Evolutionary conservation across 441 rosid species (phyloP).

Genomic region (Adansonia rubrostipa): DNA sequence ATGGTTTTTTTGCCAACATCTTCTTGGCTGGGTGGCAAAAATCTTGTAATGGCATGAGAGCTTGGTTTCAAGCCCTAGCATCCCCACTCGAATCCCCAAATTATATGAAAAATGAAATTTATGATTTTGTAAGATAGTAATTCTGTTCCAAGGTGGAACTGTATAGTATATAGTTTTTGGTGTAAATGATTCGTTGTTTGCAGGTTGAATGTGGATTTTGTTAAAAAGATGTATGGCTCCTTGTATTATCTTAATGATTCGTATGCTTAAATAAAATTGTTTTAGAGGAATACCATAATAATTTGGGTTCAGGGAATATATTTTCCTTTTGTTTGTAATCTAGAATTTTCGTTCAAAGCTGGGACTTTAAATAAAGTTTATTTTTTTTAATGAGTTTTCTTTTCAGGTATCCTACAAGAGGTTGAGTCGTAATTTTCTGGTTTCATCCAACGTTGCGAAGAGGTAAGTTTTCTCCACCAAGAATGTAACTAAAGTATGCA

Average conservation of each 20-base stretch:
- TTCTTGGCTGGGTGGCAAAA: too few relatives aligned
- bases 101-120: background rate
- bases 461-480: constrained; percentile 42
- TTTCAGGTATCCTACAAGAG: constrained; percentile 94
- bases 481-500: background rate
- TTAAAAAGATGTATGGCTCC: background rate
- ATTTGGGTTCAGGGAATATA: background rate
- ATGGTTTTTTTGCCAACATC: too few relatives aligned
- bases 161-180: background rate
- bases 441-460: constrained; percentile 79
- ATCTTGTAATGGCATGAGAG: too few relatives aligned
- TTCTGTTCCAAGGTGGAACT: background rate
- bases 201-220: background rate
- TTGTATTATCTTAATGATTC: background rate
- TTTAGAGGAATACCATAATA: background rate
- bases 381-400: constrained; percentile 9
- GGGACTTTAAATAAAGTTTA: too few relatives aligned
- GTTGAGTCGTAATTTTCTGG: constrained; percentile 82
- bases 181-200: background rate
- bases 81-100: too few relatives aligned
- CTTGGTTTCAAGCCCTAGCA: too few relatives aligned
- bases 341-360: background rate
- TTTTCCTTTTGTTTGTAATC: background rate
- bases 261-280: background rate
- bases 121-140: background rate